Percentiles rank a stretch among this genome's conserved stretches.
Evolutionary conservation across 2,329 filamentous ascomycete genomes (phyloP).

Genomic region (Microsporum audouinii): DNA sequence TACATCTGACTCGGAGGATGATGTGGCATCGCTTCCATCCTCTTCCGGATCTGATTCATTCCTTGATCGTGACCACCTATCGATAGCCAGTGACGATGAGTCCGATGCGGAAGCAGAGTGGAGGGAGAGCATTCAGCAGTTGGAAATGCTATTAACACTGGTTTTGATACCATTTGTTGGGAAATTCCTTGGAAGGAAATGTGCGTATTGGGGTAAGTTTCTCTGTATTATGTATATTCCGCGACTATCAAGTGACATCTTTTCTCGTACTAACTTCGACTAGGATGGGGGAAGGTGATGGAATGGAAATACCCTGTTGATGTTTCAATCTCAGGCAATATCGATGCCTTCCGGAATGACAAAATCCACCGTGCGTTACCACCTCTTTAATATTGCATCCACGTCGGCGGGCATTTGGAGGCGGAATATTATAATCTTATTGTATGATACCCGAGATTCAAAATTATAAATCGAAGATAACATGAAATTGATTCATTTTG

Average conservation of each 20-base stretch:
- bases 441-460: neutral
- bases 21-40: slow-evolving; percentile 33
- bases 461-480: neutral
- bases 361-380: neutral
- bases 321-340: slow-evolving; percentile 14
- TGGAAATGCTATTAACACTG: slow-evolving; percentile 89
- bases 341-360: neutral
- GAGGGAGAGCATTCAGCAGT: slow-evolving; percentile 85
- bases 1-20: slow-evolving; percentile 23
- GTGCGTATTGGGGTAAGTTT: slow-evolving; percentile 80
- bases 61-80: slow-evolving; percentile 38
- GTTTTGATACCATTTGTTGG: slow-evolving; percentile 85
- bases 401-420: neutral
- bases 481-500: neutral
- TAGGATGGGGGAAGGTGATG: slow-evolving; percentile 90
- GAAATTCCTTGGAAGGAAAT: slow-evolving; percentile 89
- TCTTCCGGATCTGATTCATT: slow-evolving; percentile 34
- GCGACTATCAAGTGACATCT: neutral
- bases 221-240: neutral
- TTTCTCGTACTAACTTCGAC: slow-evolving; percentile 14
- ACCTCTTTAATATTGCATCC: neutral
- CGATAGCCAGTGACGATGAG: slow-evolving; percentile 48
- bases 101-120: slow-evolving; percentile 91
- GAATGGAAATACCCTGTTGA: slow-evolving; percentile 84
- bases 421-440: neutral